Percentiles rank a stretch among this genome's conserved stretches.
phyloP scores from a whole-genome alignment of 2,329 filamentous ascomycete species.

The Knoxdaviesia capensis region DNA sequence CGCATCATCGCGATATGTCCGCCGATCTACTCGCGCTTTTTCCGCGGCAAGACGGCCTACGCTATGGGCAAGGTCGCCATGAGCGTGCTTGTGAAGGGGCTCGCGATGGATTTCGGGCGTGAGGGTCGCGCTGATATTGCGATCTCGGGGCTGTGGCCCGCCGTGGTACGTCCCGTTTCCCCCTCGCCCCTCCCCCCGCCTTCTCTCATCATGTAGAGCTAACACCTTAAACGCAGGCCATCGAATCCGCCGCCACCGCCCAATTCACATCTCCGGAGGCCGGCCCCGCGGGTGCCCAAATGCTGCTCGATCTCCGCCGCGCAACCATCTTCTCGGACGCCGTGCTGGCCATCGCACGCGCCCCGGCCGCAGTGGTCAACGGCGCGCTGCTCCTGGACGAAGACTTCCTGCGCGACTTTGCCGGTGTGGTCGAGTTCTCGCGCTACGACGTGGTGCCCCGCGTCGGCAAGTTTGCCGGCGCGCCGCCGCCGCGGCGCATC shows the following conservation, averaged over 20 bases:
- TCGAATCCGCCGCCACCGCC: constrained; percentile 57
- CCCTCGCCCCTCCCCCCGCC: background rate
- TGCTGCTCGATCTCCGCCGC: constrained; percentile 36
- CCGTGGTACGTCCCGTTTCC: constrained; percentile 29
- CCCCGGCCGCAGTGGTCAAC: constrained; percentile 42
- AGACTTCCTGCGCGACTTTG: constrained; percentile 50
- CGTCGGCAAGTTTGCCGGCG: constrained; percentile 15
- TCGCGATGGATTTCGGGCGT: constrained; percentile 63
- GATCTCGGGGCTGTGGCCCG: constrained; percentile 69
- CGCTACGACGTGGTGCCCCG: constrained; percentile 46
- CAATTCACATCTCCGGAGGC: constrained; percentile 1
- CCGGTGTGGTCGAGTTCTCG: constrained; percentile 48
- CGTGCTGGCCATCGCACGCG: constrained; percentile 47
- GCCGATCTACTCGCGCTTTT: constrained; percentile 71
- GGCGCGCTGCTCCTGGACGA: constrained; percentile 58
- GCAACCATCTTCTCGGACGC: constrained; percentile 63
- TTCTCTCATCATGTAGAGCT: background rate
- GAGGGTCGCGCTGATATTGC: constrained; percentile 48
- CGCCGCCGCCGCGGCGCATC: constrained; percentile 43
- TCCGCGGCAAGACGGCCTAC: constrained; percentile 71
- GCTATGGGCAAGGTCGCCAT: constrained; percentile 63
- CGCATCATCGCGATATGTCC: constrained; percentile 63
- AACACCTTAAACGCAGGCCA: constrained; percentile 19
- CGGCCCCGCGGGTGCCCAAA: too few relatives aligned
- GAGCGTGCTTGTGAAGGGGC: constrained; percentile 61